A percentile compares a stretch with the other conserved stretches of the same genome.
Conservation (phyloP, 1,284 basidiomycete genomes). For the Apiotrichum domesticum region DNA sequence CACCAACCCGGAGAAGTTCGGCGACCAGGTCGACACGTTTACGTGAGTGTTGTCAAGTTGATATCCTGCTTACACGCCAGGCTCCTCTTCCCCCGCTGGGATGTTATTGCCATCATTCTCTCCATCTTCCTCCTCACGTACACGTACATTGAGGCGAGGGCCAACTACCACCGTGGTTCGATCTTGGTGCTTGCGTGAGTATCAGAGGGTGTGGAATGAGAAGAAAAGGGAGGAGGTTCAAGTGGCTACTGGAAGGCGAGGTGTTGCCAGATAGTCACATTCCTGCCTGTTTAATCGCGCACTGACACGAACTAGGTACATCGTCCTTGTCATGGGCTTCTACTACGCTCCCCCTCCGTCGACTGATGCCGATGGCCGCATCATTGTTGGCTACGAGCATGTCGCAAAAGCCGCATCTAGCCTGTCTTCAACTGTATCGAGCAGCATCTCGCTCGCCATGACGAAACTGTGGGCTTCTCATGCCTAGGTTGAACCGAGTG, state of each 20-base stretch:
- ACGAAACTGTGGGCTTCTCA: conserved; percentile 3
- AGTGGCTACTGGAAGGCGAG: too few species aligned
- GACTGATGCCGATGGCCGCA: background rate
- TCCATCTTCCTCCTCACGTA: conserved; percentile 97
- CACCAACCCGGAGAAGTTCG: conserved; percentile 77
- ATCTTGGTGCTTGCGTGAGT: conserved; percentile 80
- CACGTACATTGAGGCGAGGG: conserved; percentile 96
- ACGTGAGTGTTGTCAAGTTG: conserved; percentile 54
- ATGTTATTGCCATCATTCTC: conserved; percentile 88
- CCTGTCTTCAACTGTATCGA: background rate
- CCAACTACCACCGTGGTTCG: conserved; percentile 92
- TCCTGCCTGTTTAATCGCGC: too few species aligned
- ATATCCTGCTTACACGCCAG: conserved; percentile 48
- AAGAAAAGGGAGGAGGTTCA: too few species aligned
- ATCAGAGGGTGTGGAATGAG: too few species aligned
- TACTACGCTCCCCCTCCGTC: conserved; percentile 57
- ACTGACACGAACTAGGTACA: conserved; percentile 53
- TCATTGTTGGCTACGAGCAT: conserved; percentile 2
- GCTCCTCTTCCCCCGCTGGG: conserved; percentile 97
- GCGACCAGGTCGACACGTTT: conserved; percentile 76
- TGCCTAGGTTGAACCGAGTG: too few species aligned
- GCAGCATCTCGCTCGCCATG: background rate
- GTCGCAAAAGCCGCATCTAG: background rate
- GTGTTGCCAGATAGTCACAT: too few species aligned
- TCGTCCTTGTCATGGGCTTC: conserved; percentile 72